Evolutionary conservation across 1,284 basidiomycete genomes (phyloP), one percentile per base, ranked within the genome.

Genomic region (Cryptococcus maquisensis): DNA sequence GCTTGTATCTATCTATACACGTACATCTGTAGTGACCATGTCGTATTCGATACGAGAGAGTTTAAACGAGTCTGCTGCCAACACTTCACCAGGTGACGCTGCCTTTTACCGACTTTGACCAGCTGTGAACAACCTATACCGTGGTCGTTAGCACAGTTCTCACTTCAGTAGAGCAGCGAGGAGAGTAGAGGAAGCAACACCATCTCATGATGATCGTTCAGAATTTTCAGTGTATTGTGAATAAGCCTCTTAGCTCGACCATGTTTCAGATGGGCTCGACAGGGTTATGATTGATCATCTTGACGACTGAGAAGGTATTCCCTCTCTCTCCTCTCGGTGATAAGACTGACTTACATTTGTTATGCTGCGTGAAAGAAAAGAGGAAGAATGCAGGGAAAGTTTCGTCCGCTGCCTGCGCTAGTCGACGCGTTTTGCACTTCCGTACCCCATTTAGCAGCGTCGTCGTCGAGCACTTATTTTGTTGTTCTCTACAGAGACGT

Each of bases 201-300:
- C 28, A 32, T 32, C 28, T 32, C 28, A 32, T 32, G 28, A 32
- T 32, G 28, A 32, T 32, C 28, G 44, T 46, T 46, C 44, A 46
- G 44, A 46, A 46, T 46, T 46, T 46, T 46, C 44, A 46, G 44
- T 46, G 44, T 46, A 32, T 23, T 46, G 23, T 13, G 28, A 23
- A 26, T 18, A 26, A 26, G 44, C 44, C 44, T 46, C 44, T 12
- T 24, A 46, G 23, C 44, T n/a, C n/a, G 20, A n/a, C 21, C 39
- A 21, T 32, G n/a, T 24, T n/a, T 46, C 28, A 32, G 23, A n/a
- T n/a, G n/a, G n/a, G 44, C 44, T 46, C 44, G 28, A 32, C 44
- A 46, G 28, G 24, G 44, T 46, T 46, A 23, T 23, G 20, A 13
- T 10, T n/a, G 44, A 13, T 46, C 44, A 46, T 46, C 44, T 12